A percentile compares a stretch with the other conserved stretches of the same genome.
These are phyloP conservation scores for Mallotus repandus DNA, from an alignment of 441 rosid genomes.

Conservation along the genomic window DNA sequence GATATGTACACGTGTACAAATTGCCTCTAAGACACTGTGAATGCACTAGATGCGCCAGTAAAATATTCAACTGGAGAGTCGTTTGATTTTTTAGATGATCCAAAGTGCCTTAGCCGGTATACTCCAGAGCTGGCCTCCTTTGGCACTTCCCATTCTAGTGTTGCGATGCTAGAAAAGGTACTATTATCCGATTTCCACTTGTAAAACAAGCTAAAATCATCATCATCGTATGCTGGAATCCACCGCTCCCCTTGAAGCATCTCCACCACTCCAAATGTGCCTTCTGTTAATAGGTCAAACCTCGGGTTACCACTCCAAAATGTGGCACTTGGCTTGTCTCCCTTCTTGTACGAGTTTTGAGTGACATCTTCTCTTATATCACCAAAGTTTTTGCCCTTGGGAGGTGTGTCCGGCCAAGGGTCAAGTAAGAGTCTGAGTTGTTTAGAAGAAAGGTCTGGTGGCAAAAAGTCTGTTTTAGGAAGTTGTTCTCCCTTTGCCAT, in stretches of 20 bases:
- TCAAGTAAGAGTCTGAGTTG: constrained; percentile 36
- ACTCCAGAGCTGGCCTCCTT: constrained; percentile 35
- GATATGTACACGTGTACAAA: background rate
- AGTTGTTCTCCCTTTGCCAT: constrained; percentile 40
- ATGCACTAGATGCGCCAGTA: constrained; percentile 52
- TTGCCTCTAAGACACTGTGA: constrained; percentile 34
- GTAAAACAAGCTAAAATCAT: constrained; percentile 51
- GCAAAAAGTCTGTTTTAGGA: constrained; percentile 24
- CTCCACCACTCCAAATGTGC: constrained; percentile 55
- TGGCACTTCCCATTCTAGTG: constrained; percentile 52
- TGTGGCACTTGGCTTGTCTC: constrained; percentile 40
- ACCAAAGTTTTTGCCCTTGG: constrained; percentile 42
- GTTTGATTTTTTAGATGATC: constrained; percentile 38
- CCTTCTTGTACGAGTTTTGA: constrained; percentile 39
- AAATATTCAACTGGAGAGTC: constrained; percentile 39
- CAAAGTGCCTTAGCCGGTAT: constrained; percentile 54
- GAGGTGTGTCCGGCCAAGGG: constrained; percentile 42
- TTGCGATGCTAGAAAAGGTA: constrained; percentile 37
- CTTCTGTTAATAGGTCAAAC: constrained; percentile 56
- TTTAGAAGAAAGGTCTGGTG: constrained; percentile 51
- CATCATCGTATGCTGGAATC: constrained; percentile 55
- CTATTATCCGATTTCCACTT: constrained; percentile 41
- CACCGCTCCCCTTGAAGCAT: constrained; percentile 44
- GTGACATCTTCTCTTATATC: constrained; percentile 43
- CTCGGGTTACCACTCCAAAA: constrained; percentile 64